Base-by-base conservation (phyloP, 805 yeast genomes). In the Zygotorulaspora florentina region DNA sequence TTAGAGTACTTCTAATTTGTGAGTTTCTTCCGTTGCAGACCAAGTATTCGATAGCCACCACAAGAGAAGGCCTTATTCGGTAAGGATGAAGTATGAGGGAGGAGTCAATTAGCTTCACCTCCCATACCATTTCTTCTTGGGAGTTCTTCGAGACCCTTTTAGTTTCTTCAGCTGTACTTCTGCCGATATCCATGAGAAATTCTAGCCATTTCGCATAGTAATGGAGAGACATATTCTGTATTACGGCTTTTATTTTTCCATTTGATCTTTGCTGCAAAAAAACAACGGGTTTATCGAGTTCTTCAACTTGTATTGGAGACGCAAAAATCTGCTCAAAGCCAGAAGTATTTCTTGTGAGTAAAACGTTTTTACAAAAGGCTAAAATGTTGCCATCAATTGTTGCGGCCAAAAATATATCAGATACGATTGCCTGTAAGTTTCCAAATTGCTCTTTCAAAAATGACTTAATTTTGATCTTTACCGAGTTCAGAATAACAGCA, bases 21-120 rank as follows among this genome's bases (percentile, higher is more conserved):
- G 62, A 11, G 62, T 59, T 9, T 59, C 71, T 64, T 13, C 73
- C 48, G 1, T 68, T 61, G 1, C 82, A 42, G 39, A 79, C 85
- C 5, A 77, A 64, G 35, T 66, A 76, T 3, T 86, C 89, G 43
- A 74, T 75, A 10, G 73, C 70, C 0, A 85, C 47, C 1, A 77
- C 66, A 5, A 87, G 41, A 5, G 71, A 62, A 0, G 81, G 74
- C 48, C 80, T 80, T n/a, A 87, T 59, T 43, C 82, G 64, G 8
- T 79, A 77, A 0, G 96, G 95, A 23, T 71, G 74, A 20, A 87
- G 57, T 0, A 85, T 85, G 28, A 87, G 48, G 0, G 78, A 70
- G 47, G 83, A 76, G 47, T 85, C 85, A 10, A 73, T 58, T 11
- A 67, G 44, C 39, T 57, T 65, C 13, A 65, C n/a, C 17, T 61